Conservation (phyloP, 2,329 filamentous ascomycete genomes). For the Teratosphaeria pseudoeucalypti region DNA sequence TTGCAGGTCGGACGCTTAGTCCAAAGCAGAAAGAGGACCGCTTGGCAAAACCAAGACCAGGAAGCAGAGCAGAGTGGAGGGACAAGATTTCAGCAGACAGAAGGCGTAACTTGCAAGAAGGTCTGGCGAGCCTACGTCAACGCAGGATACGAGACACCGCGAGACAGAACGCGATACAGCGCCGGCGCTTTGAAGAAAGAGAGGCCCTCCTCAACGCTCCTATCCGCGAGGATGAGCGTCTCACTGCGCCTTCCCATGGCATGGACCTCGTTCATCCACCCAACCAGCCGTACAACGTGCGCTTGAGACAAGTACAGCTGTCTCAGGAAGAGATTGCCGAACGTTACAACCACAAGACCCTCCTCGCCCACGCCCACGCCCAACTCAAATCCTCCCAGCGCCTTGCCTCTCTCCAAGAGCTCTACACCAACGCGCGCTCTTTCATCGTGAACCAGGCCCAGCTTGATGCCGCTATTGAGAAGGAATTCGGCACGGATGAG, state of each 20-base stretch:
- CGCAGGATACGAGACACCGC: constrained; percentile 46
- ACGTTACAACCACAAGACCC: constrained; percentile 35
- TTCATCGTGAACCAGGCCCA: constrained; percentile 81
- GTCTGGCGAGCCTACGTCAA: constrained; percentile 57
- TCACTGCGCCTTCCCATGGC: constrained; percentile 58
- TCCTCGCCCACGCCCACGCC: constrained; percentile 13
- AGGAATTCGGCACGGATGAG: constrained; percentile 58
- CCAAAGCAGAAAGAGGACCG: neutral
- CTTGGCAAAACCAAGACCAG: constrained; percentile 24
- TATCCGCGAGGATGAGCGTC: constrained; percentile 62
- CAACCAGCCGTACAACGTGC: constrained; percentile 11
- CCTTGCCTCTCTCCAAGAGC: constrained; percentile 62
- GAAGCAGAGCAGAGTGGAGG: constrained; percentile 54
- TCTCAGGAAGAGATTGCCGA: constrained; percentile 37
- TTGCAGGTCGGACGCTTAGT: constrained; percentile 27
- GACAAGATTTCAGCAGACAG: constrained; percentile 60
- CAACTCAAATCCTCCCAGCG: constrained; percentile 16
- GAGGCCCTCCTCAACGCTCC: constrained; percentile 49
- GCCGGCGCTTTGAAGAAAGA: constrained; percentile 40
- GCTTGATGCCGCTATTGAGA: constrained; percentile 62
- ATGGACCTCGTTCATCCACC: constrained; percentile 33
- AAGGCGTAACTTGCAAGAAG: constrained; percentile 60
- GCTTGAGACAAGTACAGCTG: neutral
- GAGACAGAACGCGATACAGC: constrained; percentile 23
- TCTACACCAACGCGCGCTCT: constrained; percentile 77